phyloP scores from a whole-genome alignment of 2,329 filamentous ascomycete genomes.

The Aspergillus sergii region DNA sequence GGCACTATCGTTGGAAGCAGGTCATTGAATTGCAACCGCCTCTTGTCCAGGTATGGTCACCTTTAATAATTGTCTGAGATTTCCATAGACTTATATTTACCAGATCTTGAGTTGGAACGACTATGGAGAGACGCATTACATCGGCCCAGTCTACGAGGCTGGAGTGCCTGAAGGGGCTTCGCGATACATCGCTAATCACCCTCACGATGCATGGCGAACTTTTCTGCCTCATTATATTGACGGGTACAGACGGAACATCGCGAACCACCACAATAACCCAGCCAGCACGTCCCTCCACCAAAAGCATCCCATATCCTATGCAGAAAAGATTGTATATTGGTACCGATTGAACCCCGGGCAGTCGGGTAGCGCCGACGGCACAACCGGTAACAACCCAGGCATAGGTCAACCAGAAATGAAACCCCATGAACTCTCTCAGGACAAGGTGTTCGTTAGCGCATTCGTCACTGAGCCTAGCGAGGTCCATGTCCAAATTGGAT shows the following conservation, averaged over 20 bases:
- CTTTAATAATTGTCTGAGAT: neutral
- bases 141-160: conserved; percentile 52
- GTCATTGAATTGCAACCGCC: conserved; percentile 53
- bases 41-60: conserved; percentile 46
- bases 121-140: conserved; percentile 63
- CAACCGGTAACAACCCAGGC: conserved; percentile 37
- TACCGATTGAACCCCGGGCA: conserved; percentile 36
- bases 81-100: neutral
- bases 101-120: conserved; percentile 64
- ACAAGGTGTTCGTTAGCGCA: conserved; percentile 35
- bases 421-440: conserved; percentile 32
- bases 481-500: conserved; percentile 33
- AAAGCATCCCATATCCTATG: conserved; percentile 18
- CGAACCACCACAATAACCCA: conserved; percentile 1
- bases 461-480: conserved; percentile 30
- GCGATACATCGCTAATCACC: conserved; percentile 26
- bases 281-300: conserved; percentile 35
- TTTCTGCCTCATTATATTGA: conserved; percentile 40
- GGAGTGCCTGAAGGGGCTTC: conserved; percentile 53
- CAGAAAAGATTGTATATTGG: conserved; percentile 38
- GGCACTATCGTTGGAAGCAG: conserved; percentile 62
- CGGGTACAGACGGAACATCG: conserved; percentile 30
- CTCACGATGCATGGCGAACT: conserved; percentile 32
- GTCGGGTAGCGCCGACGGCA: conserved; percentile 32
- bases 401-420: conserved; percentile 30